Evolutionary conservation across 805 yeast genomes (phyloP), one percentile per base, ranked within the genome.

Genomic region (Wickerhamomyces silvicola): DNA sequence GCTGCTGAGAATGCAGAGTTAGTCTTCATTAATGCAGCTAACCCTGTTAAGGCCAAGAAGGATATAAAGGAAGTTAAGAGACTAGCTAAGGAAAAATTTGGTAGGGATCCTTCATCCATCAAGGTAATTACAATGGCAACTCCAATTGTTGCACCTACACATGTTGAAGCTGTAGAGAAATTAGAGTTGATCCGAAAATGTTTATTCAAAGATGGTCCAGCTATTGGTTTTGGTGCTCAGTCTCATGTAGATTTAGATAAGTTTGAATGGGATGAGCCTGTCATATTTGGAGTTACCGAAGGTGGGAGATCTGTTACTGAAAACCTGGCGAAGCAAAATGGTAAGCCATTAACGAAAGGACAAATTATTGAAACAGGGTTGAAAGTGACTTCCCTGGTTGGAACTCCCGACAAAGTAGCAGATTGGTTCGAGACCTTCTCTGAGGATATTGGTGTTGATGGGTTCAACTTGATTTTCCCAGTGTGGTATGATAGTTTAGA

Each of bases 1-100:
- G 71, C 67, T 7, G 67, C 70, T 13, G 57, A 57, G 31, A 57
- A 62, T 43, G 71, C 70, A 3, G 71, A 66, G 39, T 56, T 53
- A 7, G 57, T 64, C 18, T 66, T 62, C 38, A 50, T 65, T 18
- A 48, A 59, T 14, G 57, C 59, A 6, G 47, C 54, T 33, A 53
- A 63, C 11, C 61, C 65, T 3, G 52, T 44, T 11, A 43, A 36
- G 16, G 50, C 62, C 22, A 52, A 47, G 5, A 43, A 37, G 9
- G 52, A 60, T 27, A 56, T 62, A 16, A 40, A 38, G 13, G 58
- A 51, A 11, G 48, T 63, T 31, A 59, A 56, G 22, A 37, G 45
- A 15, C 34, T 57, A 4, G 69, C 69, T 2, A 39, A 37, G n/a
- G 54, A 46, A 28, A 57, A 50, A 28, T 57, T 46, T 29, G 59